Conservation (phyloP, 73 alveolate genomes). For the Paramecium sonneborni region DNA sequence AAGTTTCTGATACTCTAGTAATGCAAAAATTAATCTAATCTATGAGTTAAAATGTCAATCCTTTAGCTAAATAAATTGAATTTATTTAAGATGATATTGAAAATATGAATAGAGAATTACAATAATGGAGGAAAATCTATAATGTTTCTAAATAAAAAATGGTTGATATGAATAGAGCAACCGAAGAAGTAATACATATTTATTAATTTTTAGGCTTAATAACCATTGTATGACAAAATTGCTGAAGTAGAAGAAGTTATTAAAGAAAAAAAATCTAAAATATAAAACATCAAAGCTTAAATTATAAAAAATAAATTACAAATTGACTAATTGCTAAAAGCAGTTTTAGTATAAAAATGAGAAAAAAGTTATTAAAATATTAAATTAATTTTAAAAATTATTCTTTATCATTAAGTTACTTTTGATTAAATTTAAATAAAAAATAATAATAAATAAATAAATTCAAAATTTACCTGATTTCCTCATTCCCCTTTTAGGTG, state of each 20-base stretch:
- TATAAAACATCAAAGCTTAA: slow-evolving; percentile 43
- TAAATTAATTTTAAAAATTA: neutral
- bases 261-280: slow-evolving; percentile 52
- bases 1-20: slow-evolving; percentile 8
- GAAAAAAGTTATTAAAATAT: neutral
- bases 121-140: slow-evolving; percentile 59
- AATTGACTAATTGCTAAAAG: slow-evolving; percentile 24
- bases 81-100: slow-evolving; percentile 64
- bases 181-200: slow-evolving; percentile 22
- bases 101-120: slow-evolving; percentile 52
- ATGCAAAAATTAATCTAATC: slow-evolving; percentile 40
- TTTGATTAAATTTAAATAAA: neutral
- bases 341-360: slow-evolving; percentile 43
- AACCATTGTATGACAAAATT: slow-evolving; percentile 63
- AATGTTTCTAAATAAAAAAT: slow-evolving; percentile 23
- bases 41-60: slow-evolving; percentile 43
- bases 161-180: slow-evolving; percentile 55
- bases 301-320: slow-evolving; percentile 55
- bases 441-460: neutral
- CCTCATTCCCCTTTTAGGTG: neutral
- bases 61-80: slow-evolving; percentile 61
- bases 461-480: neutral
- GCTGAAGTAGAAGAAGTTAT: slow-evolving; percentile 67
- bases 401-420: neutral
- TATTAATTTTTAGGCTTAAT: neutral